Percentiles rank a stretch among this genome's conserved stretches.
Conservation (phyloP, 345 rosid species). For the Hevea brasiliensis region DNA sequence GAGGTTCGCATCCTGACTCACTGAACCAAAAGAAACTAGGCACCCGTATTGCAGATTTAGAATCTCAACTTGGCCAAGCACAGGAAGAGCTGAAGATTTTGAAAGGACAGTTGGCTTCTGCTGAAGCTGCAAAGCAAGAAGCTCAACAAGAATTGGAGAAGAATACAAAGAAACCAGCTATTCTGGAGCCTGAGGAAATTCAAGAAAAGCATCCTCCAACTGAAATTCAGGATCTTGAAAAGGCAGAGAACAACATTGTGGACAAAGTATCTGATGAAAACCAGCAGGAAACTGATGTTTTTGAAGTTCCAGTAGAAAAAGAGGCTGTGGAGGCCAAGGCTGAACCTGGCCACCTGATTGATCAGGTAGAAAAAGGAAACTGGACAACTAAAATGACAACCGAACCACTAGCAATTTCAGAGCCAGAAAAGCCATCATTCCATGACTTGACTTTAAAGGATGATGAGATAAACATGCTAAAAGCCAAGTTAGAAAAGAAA, state of each 20-base stretch:
- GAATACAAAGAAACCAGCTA: constrained; percentile 49
- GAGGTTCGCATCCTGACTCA: constrained; percentile 63
- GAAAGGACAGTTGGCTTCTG: constrained; percentile 68
- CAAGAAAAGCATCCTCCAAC: constrained; percentile 24
- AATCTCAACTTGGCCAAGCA: constrained; percentile 94
- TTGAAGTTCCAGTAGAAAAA: constrained; percentile 62
- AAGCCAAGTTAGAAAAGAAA: constrained; percentile 56
- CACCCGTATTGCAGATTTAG: constrained; percentile 75
- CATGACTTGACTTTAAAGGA: constrained; percentile 42
- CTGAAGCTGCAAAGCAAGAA: constrained; percentile 83
- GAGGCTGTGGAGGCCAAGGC: constrained; percentile 31
- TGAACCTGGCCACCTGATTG: constrained; percentile 5
- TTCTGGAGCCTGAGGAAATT: constrained; percentile 8
- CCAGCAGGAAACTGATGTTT: constrained; percentile 66
- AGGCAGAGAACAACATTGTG: constrained; percentile 17
- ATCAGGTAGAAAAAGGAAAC: constrained; percentile 17
- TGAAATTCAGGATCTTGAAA: constrained; percentile 29
- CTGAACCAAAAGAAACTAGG: constrained; percentile 76
- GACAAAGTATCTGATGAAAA: constrained; percentile 43
- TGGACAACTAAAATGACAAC: constrained; percentile 18
- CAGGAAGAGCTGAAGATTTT: constrained; percentile 76
- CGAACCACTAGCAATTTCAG: constrained; percentile 22
- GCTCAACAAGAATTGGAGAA: constrained; percentile 63
- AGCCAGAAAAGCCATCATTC: constrained; percentile 31
- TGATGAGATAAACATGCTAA: constrained; percentile 56